Conservation (phyloP, 257 asterid species). For the Orobanche coerulescens region DNA sequence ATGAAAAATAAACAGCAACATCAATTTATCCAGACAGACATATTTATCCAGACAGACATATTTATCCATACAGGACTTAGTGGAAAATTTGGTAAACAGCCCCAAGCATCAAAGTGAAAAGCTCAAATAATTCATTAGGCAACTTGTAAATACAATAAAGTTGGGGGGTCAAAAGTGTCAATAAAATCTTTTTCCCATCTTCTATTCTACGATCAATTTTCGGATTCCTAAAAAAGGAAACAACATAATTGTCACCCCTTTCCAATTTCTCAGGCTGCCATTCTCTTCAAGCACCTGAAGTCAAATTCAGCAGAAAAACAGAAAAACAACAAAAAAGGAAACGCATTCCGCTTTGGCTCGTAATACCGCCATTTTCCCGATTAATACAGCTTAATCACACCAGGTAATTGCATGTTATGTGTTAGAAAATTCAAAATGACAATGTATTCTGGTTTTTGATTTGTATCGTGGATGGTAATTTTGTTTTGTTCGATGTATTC, state of each 20-base stretch:
- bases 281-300: constrained; percentile 15
- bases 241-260: constrained; percentile 5
- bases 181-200: no score
- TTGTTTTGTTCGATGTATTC: not conserved
- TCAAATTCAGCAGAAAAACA: not conserved
- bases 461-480: not conserved
- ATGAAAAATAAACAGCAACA: no score
- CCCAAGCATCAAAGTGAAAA: no score
- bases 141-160: no score
- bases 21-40: no score
- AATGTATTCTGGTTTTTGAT: not conserved
- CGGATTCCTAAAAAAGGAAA: constrained; percentile 13
- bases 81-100: no score
- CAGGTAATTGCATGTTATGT: constrained; percentile 18
- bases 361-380: constrained; percentile 27
- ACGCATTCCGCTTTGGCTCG: constrained; percentile 26
- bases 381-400: constrained; percentile 29
- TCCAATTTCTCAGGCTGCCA: constrained; percentile 18
- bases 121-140: no score
- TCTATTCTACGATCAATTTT: constrained; percentile 12
- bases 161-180: no score
- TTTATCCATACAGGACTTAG: no score
- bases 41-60: no score
- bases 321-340: not conserved
- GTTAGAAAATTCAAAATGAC: not conserved